Percentiles rank a stretch among this genome's conserved stretches.
phyloP scores from a whole-genome alignment of 805 yeast species.

The Myxozyma neglecta region DNA sequence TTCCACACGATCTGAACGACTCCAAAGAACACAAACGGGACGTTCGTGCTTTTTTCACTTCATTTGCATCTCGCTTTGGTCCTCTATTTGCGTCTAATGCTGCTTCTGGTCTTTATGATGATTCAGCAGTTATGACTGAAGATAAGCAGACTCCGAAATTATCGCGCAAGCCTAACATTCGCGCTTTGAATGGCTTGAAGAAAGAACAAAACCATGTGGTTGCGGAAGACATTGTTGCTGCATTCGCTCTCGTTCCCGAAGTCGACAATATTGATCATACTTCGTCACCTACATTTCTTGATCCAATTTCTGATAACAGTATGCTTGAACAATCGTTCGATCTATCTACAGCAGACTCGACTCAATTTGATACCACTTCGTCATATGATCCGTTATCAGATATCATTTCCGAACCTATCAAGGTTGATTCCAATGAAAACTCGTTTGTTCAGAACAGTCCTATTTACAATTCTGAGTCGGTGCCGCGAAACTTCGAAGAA shows the following conservation, averaged over 20 bases:
- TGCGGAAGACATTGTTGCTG: slow-evolving; percentile 8
- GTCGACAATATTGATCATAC: background rate
- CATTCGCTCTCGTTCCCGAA: slow-evolving; percentile 7
- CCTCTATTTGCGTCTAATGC: slow-evolving; percentile 14
- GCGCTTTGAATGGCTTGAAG: background rate
- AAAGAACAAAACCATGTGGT: background rate
- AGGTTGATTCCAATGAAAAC: background rate
- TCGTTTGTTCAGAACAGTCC: background rate
- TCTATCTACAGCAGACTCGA: background rate
- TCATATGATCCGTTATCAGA: background rate
- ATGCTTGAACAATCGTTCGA: background rate
- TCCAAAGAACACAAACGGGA: slow-evolving; percentile 3
- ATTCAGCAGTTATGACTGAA: background rate
- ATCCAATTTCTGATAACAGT: too few species aligned
- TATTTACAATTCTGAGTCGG: background rate
- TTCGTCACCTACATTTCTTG: background rate
- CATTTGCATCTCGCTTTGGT: slow-evolving; percentile 22
- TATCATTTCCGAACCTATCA: background rate
- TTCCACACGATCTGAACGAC: background rate
- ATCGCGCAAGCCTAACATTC: background rate
- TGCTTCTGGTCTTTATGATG: slow-evolving; percentile 2
- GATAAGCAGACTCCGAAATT: background rate
- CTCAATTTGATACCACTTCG: background rate
- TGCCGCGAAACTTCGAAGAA: slow-evolving; percentile 2
- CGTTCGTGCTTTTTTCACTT: slow-evolving; percentile 17